Evolutionary conservation across 352 stramenopile genomes (phyloP), one percentile per base, ranked within the genome.

Genomic region (Globisporangium acanthophoron): DNA sequence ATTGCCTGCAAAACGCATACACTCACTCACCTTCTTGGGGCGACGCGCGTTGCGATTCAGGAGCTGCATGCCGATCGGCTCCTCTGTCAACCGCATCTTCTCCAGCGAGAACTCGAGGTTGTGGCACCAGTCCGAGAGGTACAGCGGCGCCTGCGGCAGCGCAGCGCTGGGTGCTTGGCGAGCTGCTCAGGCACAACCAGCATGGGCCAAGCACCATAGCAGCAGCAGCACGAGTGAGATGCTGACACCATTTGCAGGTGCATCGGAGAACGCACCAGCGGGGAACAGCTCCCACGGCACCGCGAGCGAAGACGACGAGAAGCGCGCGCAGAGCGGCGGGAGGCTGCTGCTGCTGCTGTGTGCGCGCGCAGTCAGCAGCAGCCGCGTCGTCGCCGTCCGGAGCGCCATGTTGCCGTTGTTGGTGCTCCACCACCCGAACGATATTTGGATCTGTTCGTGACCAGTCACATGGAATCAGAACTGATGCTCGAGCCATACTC

Each of bases 31-130:
- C 69, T 84, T 86, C 53, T 63, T 78, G 11, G 67, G 66, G 20
- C 65, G 71, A 49, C 71, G 65, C 27, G 73, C 63, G 37, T 74
- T 82, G 55, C 63, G 64, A 49, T 82, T 76, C 8, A 84, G 67
- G 54, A 86, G 52, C 48, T 84, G 71, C 44, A 84, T 58, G 40
- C 56, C 70, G 41, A 76, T 69, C 24, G 65, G 58, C 1, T 59
- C 52, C 54, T 71, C 52, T 9, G 52, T 64, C 11, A 74, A 58
- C 33, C 76, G 76, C 74, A 87, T 87, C 13, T 72, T 74, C 54
- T 87, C 76, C 11, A 87, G 56, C 43, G 66, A 70, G 41, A 85
- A 84, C 47, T 85, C 74, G 11, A 87, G 54, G 50, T 76, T 87
- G 48, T 83, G 72, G 47, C 58, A 61, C 67, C 77, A 78, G 53